Percentiles rank a stretch among this genome's conserved stretches.
These are phyloP conservation scores for Plasmodium vivax DNA, from an alignment of 169 alveolate species.

Conservation along the genomic window DNA sequence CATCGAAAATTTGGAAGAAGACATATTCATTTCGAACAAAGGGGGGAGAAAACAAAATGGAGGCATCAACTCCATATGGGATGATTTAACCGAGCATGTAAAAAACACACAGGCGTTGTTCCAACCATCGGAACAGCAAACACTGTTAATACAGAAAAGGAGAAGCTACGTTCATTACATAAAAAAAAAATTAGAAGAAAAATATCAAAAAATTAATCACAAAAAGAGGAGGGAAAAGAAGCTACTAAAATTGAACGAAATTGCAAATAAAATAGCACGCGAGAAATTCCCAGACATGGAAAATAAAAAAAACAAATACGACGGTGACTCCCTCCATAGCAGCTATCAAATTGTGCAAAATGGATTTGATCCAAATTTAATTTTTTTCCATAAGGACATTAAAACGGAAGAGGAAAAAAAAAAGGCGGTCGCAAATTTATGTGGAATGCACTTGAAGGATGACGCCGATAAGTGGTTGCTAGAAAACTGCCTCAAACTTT, in stretches of 20 bases:
- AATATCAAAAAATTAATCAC: constrained; percentile 57
- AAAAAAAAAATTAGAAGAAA: constrained; percentile 62
- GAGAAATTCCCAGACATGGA: constrained; percentile 41
- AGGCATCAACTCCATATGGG: constrained; percentile 52
- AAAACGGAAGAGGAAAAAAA: constrained; percentile 30
- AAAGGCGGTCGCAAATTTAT: constrained; percentile 49
- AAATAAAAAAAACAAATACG: background rate
- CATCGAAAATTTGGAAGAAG: constrained; percentile 10
- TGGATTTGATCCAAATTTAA: constrained; percentile 72
- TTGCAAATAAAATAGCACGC: constrained; percentile 40
- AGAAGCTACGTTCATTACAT: constrained; percentile 67
- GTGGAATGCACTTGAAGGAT: constrained; percentile 71
- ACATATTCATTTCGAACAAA: background rate
- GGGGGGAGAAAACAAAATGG: constrained; percentile 9
- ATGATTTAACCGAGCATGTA: constrained; percentile 50
- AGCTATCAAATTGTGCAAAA: constrained; percentile 66
- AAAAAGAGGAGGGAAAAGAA: constrained; percentile 57
- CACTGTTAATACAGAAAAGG: constrained; percentile 16
- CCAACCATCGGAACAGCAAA: constrained; percentile 63
- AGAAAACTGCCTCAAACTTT: constrained; percentile 67
- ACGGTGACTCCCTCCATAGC: constrained; percentile 2
- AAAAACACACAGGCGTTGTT: constrained; percentile 66
- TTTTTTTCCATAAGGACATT: constrained; percentile 65
- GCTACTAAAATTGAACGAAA: constrained; percentile 23
- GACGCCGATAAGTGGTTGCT: constrained; percentile 75